These are phyloP conservation scores for Talaromyces thailandensis DNA, from an alignment of 495 filamentous ascomycete genomes.

Conservation along the genomic window DNA sequence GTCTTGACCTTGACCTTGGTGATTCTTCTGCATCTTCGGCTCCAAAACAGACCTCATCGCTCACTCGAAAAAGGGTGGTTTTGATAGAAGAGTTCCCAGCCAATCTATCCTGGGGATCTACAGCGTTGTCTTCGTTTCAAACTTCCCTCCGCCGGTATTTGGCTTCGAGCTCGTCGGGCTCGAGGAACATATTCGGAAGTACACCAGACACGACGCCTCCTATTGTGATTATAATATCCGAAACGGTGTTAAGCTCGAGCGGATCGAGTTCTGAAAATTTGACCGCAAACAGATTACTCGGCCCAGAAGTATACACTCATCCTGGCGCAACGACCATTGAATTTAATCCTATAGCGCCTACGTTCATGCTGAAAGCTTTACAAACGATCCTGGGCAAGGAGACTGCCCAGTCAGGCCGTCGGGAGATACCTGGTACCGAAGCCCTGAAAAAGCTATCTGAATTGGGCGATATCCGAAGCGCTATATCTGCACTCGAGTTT, in stretches of 20 bases:
- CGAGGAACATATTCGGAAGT: not conserved
- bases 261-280: slow-evolving; percentile 77
- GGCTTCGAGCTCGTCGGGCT: slow-evolving; percentile 59
- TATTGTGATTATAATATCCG: slow-evolving; percentile 82
- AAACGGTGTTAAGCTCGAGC: slow-evolving; percentile 68
- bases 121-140: slow-evolving; percentile 63
- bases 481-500: slow-evolving; percentile 82
- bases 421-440: slow-evolving; percentile 56
- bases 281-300: slow-evolving; percentile 79
- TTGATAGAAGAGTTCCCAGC: slow-evolving; percentile 94
- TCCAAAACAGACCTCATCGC: not conserved
- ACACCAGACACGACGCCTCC: slow-evolving; percentile 45
- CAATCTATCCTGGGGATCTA: slow-evolving; percentile 59
- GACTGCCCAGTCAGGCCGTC: slow-evolving; percentile 57
- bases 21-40: not conserved
- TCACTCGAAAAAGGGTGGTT: slow-evolving; percentile 44
- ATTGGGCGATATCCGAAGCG: slow-evolving; percentile 85
- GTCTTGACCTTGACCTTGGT: slow-evolving; percentile 62
- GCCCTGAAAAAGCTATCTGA: slow-evolving; percentile 70
- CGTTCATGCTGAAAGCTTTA: slow-evolving; percentile 76
- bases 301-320: slow-evolving; percentile 73
- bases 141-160: slow-evolving; percentile 66
- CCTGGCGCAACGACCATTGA: slow-evolving; percentile 67
- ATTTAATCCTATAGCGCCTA: slow-evolving; percentile 86
- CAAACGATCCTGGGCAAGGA: slow-evolving; percentile 74